These are phyloP conservation scores for Blastobotrys illinoisensis DNA, from an alignment of 1,139 yeast genomes.

Conservation along the genomic window DNA sequence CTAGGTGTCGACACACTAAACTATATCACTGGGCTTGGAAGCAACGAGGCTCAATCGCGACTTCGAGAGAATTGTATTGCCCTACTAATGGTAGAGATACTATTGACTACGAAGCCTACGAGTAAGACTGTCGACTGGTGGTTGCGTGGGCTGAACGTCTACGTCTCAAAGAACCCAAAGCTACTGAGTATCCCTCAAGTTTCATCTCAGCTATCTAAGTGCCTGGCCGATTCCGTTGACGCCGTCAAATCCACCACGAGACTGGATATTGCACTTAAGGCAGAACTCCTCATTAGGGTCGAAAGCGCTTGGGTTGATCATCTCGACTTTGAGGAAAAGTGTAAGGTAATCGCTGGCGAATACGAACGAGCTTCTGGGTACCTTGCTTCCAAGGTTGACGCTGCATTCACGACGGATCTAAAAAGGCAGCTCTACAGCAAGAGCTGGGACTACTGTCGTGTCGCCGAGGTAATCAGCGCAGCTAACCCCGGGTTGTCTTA, in stretches of 20 bases:
- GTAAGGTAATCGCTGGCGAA: neutral
- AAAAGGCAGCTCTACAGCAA: conserved; percentile 1
- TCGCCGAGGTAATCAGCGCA: conserved; percentile 1
- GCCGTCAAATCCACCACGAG: neutral
- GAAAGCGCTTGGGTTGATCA: neutral
- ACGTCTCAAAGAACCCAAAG: conserved; percentile 2
- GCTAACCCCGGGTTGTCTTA: neutral
- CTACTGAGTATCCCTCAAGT: neutral
- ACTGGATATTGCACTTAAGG: conserved; percentile 6
- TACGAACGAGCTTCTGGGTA: neutral
- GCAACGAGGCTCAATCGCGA: neutral
- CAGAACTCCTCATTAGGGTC: conserved; percentile 4
- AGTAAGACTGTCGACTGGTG: conserved; percentile 1
- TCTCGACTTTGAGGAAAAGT: conserved; percentile 1
- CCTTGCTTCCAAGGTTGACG: conserved; percentile 1
- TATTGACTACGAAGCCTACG: neutral
- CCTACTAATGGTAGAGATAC: conserved; percentile 7
- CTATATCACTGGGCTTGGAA: neutral
- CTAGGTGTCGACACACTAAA: neutral
- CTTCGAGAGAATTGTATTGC: conserved; percentile 5
- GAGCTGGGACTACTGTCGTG: neutral
- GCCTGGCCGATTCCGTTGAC: neutral
- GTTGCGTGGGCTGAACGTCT: conserved; percentile 10
- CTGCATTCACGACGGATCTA: conserved; percentile 1
- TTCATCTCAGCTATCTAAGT: neutral